Evolutionary conservation across 768 basidiomycete genomes (phyloP).

Genomic region (Calocybe cyanea): DNA sequence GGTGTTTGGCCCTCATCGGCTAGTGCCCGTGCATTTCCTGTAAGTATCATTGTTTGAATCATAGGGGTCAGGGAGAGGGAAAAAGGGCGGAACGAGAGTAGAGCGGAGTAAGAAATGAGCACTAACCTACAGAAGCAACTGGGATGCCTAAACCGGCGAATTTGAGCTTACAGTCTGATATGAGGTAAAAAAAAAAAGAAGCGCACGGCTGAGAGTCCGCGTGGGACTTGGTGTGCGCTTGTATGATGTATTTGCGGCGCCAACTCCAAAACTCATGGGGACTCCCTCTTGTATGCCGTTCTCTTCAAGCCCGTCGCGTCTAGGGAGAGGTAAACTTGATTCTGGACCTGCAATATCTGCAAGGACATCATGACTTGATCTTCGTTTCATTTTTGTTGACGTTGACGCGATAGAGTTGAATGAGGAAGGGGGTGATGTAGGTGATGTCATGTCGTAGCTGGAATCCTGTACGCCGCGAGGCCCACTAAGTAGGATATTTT

Average conservation of each 20-base stretch:
- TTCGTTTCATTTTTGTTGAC: slow-evolving; percentile 49
- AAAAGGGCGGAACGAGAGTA: too few species aligned
- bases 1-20: slow-evolving; percentile 64
- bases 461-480: slow-evolving; percentile 54
- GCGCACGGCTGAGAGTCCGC: slow-evolving; percentile 76
- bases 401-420: slow-evolving; percentile 22
- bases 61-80: slow-evolving; percentile 13
- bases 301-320: slow-evolving; percentile 44
- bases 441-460: slow-evolving; percentile 30
- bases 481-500: slow-evolving; percentile 62
- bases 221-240: slow-evolving; percentile 71
- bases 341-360: slow-evolving; percentile 73
- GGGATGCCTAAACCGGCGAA: slow-evolving; percentile 56
- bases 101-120: too few species aligned
- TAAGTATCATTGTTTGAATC: slow-evolving; percentile 21
- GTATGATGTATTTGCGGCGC: slow-evolving; percentile 33
- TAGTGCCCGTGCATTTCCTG: slow-evolving; percentile 81
- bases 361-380: slow-evolving; percentile 71
- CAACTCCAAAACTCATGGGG: slow-evolving; percentile 50
- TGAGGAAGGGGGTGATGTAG: slow-evolving; percentile 29
- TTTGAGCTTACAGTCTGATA: slow-evolving; percentile 17
- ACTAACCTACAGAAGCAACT: slow-evolving; percentile 73
- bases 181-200: slow-evolving; percentile 14
- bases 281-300: slow-evolving; percentile 73
- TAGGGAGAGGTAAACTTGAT: slow-evolving; percentile 68